phyloP scores from a whole-genome alignment of 2,329 filamentous ascomycete species.

The Metarhizium robertsii region DNA sequence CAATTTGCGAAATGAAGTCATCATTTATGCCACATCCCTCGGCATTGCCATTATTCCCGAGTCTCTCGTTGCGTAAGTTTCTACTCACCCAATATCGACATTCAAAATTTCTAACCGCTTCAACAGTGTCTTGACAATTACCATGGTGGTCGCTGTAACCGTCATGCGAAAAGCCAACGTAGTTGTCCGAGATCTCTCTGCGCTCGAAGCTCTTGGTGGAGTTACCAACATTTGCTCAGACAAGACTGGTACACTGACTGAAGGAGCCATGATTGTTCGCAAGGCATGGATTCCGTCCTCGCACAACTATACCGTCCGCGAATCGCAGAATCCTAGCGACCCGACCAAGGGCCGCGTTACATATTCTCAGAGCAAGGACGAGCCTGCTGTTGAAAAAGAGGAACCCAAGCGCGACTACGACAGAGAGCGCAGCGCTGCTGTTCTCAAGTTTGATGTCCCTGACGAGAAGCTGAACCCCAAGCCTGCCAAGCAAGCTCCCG shows the following conservation, averaged over 20 bases:
- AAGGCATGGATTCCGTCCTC: constrained; percentile 55
- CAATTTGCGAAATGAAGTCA: constrained; percentile 39
- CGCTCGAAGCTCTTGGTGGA: constrained; percentile 59
- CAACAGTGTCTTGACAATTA: constrained; percentile 53
- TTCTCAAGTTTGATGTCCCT: constrained; percentile 54
- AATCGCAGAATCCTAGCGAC: constrained; percentile 51
- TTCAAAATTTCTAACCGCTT: constrained; percentile 8
- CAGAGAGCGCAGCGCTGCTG: constrained; percentile 48
- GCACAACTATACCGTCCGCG: constrained; percentile 49
- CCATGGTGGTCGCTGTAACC: constrained; percentile 57
- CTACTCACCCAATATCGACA: not conserved
- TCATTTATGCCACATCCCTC: constrained; percentile 49
- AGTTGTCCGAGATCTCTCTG: constrained; percentile 55
- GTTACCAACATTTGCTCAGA: constrained; percentile 67
- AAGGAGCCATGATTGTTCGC: constrained; percentile 60
- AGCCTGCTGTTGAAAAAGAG: constrained; percentile 21
- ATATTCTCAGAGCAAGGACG: constrained; percentile 28
- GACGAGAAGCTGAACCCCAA: constrained; percentile 40
- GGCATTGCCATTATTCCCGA: constrained; percentile 56
- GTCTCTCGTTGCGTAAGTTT: constrained; percentile 50
- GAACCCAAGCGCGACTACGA: constrained; percentile 46
- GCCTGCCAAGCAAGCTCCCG: constrained; percentile 14
- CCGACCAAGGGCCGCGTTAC: constrained; percentile 49
- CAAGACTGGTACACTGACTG: constrained; percentile 62
- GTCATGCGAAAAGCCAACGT: constrained; percentile 57